Percentiles rank a stretch among this genome's conserved stretches.
phyloP scores from a whole-genome alignment of 768 basidiomycete genomes.

The Chalciporus sphaerocephalus region DNA sequence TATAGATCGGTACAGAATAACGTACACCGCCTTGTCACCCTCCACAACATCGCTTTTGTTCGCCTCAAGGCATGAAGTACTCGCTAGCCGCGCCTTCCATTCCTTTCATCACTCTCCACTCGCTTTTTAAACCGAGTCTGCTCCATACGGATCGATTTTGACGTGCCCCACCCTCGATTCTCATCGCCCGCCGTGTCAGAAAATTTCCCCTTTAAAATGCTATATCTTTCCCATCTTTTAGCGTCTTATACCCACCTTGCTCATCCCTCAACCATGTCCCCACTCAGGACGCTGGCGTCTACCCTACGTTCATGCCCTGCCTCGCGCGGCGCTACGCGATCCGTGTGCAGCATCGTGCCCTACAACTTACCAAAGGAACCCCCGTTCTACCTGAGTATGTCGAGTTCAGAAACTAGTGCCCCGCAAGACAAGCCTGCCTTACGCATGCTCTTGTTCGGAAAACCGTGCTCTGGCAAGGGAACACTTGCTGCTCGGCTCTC shows the following conservation, averaged over 20 bases:
- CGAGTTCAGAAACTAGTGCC: constrained; percentile 18
- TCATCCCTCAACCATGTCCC: constrained; percentile 2
- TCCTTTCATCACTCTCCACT: background rate
- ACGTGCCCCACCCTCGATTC: background rate
- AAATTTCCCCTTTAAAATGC: background rate
- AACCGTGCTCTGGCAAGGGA: constrained; percentile 75
- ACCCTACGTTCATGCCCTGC: constrained; percentile 1
- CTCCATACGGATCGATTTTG: background rate
- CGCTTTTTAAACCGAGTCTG: background rate
- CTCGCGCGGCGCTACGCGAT: constrained; percentile 7
- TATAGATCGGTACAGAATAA: too few species aligned
- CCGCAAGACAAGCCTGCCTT: constrained; percentile 26
- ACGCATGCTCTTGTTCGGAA: constrained; percentile 52
- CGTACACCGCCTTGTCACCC: constrained; percentile 12
- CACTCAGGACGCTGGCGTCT: background rate
- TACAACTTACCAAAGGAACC: constrained; percentile 35
- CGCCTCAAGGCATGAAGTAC: constrained; percentile 23
- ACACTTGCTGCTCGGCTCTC: constrained; percentile 71
- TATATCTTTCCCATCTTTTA: constrained; percentile 1
- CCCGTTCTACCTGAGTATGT: constrained; percentile 46
- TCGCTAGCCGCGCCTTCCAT: constrained; percentile 2
- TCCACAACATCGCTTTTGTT: constrained; percentile 13
- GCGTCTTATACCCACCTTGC: background rate
- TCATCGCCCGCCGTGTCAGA: background rate
- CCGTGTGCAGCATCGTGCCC: constrained; percentile 20